Evolutionary conservation across 305 asterid species (phyloP), one percentile per base, ranked within the genome.

Genomic region (Fraxinus nigra): DNA sequence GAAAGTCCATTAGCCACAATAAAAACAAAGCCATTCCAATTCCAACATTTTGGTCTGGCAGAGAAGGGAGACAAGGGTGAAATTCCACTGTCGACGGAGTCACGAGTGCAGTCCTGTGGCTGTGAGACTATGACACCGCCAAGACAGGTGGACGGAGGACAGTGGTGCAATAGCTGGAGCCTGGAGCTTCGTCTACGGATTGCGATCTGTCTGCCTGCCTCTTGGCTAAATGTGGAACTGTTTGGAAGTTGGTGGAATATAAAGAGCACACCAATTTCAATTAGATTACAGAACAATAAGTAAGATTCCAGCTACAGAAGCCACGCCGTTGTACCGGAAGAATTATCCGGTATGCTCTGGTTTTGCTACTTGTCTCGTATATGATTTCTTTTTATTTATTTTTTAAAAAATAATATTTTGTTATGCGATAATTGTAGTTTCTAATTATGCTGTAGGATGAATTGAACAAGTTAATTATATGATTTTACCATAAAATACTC

Each of bases 241-340:
- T 46, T 46, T 46, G 18, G 7, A 46, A 46, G 56, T 46, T 13
- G 56, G 56, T 46, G 56, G 18, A 46, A 46, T 46, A 46, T 46
- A 46, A 46, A 7, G 56, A 13, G 18, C 18, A 13, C 18, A 46
- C 56, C 7, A 14, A 46, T 91, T 87, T 43, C 86, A 87, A 72
- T 93, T 97, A 0, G 95, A 90, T 86, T 86, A 89, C 77, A 81
- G 95, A 46, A 46, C 56, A 46, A 46, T 46, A 82, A 88, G 95
- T 48, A 92, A 90, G 87, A 93, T 69, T 91, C 97, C 0, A 95
- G 91, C 56, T 93, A 90, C 3, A 89, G 97, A 10, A 46, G 34
- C 54, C 82, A 90, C 84, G 95, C 80, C 80, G 93, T 94, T 75
- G 93, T 93, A n/a, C 97, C 94, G 7, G 97, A 92, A 84, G 97